These are phyloP conservation scores for Clathrus columnatus DNA, from an alignment of 768 basidiomycete genomes.

Conservation along the genomic window DNA sequence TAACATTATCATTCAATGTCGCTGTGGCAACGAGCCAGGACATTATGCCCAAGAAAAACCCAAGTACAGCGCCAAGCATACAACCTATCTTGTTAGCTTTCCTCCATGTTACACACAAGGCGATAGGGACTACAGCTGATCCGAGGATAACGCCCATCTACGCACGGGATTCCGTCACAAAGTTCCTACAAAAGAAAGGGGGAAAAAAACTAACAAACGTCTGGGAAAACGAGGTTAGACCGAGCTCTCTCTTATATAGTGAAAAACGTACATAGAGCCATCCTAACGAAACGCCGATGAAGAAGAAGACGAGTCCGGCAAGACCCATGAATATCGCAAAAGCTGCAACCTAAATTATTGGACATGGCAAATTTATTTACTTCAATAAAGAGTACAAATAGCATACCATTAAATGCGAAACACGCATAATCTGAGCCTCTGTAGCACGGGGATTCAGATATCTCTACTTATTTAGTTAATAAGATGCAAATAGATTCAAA, in stretches of 20 bases:
- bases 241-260: neutral
- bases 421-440: constrained; percentile 57
- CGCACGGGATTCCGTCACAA: constrained; percentile 9
- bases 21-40: constrained; percentile 84
- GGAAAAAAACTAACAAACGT: constrained; percentile 41
- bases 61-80: constrained; percentile 60
- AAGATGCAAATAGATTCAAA: neutral
- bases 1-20: constrained; percentile 54
- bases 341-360: constrained; percentile 39
- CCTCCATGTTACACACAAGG: constrained; percentile 75
- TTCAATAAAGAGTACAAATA: neutral
- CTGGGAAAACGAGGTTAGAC: constrained; percentile 25
- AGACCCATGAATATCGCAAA: constrained; percentile 75
- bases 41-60: constrained; percentile 60
- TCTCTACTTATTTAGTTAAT: constrained; percentile 26
- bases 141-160: constrained; percentile 79
- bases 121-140: constrained; percentile 80
- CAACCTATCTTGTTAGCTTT: constrained; percentile 84
- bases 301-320: constrained; percentile 80
- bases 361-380: neutral
- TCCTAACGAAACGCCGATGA: constrained; percentile 87
- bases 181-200: neutral
- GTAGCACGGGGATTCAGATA: constrained; percentile 81
- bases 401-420: constrained; percentile 59
- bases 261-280: constrained; percentile 73